Base-by-base conservation (phyloP, 1,284 basidiomycete species). In the Cystobasidium pallidum region DNA sequence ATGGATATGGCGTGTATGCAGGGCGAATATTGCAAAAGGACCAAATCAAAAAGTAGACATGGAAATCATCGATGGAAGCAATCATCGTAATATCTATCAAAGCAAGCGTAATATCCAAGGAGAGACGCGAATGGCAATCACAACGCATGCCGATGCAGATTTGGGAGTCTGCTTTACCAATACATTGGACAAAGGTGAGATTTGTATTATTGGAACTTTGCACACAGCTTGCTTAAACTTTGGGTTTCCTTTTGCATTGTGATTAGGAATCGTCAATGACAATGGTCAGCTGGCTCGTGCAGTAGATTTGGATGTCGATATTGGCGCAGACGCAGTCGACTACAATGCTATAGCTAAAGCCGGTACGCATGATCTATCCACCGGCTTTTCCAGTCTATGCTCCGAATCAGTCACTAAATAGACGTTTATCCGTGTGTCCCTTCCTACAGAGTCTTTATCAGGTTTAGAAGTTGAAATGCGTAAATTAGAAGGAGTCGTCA, bases 321-420 rank as follows among this genome's bases (percentile, higher is more conserved):
- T 99, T 81, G 95, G 95, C 57, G 94, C 95, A 21, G 95, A 99
- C 78, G 96, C 96, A 0, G 89, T 98, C 49, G 96, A 99, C 82
- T 99, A 99, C 86, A 98, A 98, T 79, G 95, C 95, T 24, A 99
- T 99, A 80, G 95, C 96, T 6, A 98, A 97, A 83, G 94, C 97
- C 81, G 74, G 71, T 72, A 36, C n/a, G 70, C 36, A 13, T 39
- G 36, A 13, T 39, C 36, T 13, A 7, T 13, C 6, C 36, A 39
- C n/a, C n/a, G n/a, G n/a, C n/a, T n/a, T n/a, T n/a, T 62, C 21
- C 8, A 21, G 3, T 13, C 2, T 11, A 17, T 36, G 11, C n/a
- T 13, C 24, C 24, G n/a, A 30, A 21, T 26, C 11, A 24, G 30
- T n/a, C 11, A 4, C 0, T 30, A 21, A 32, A 28, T 49, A 47